Evolutionary conservation across 169 alveolate species (phyloP).

Genomic region (Toxoplasma gondii): DNA sequence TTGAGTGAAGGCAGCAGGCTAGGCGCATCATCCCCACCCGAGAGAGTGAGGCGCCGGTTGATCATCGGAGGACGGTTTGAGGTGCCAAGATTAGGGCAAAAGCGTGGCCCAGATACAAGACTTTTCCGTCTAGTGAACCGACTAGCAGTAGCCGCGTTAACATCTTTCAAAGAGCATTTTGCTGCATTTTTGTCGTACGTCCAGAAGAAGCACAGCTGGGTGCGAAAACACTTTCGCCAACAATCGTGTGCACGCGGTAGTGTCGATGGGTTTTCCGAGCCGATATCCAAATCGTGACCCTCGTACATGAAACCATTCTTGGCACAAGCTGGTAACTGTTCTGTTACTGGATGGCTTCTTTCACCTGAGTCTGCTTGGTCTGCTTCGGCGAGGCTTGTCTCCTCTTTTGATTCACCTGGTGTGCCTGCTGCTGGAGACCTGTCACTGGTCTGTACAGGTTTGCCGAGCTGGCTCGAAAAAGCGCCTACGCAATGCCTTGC

Average conservation of each 20-base stretch:
- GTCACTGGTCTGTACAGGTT: not conserved
- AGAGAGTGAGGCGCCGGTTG: not conserved
- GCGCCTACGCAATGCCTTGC: not conserved
- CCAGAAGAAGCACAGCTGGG: conserved; percentile 18
- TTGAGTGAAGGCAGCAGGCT: conserved; percentile 11
- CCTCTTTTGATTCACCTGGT: not conserved
- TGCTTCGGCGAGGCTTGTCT: not conserved
- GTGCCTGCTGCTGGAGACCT: not conserved
- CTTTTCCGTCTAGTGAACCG: not conserved
- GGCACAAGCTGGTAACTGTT: conserved; percentile 25
- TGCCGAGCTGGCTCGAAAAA: not conserved
- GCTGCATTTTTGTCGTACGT: not conserved
- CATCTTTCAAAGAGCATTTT: conserved; percentile 10
- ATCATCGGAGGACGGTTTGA: not conserved
- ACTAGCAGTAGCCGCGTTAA: not conserved
- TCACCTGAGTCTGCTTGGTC: not conserved
- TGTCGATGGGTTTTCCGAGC: not conserved
- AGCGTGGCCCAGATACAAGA: not conserved
- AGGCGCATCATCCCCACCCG: not conserved
- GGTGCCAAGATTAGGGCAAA: not conserved
- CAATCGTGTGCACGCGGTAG: not conserved
- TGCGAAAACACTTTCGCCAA: not conserved
- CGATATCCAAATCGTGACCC: not conserved
- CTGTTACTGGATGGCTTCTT: not conserved
- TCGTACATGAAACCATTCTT: not conserved